phyloP scores from a whole-genome alignment of 2,329 filamentous ascomycete species.

The Ophiostoma australiae region DNA sequence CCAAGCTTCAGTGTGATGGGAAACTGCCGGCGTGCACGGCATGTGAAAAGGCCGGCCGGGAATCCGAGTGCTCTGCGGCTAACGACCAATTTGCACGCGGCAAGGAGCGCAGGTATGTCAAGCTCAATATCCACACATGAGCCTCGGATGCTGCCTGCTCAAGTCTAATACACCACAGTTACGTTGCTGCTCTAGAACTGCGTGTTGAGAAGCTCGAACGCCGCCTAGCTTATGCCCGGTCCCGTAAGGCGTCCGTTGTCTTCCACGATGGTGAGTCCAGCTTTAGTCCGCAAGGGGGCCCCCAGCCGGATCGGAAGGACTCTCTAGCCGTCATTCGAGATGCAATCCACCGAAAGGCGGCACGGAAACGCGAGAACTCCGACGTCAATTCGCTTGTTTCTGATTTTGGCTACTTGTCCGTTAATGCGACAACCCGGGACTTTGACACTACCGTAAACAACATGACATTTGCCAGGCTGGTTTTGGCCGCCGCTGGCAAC shows the following conservation, averaged over 20 bases:
- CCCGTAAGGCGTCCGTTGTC: conserved; percentile 65
- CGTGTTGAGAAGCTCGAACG: conserved; percentile 83
- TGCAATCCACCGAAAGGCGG: conserved; percentile 60
- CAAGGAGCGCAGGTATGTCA: conserved; percentile 74
- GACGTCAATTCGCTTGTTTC: conserved; percentile 90
- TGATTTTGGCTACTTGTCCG: conserved; percentile 88
- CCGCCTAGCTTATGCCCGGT: conserved; percentile 64
- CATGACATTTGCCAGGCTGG: conserved; percentile 87
- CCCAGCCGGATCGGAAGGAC: conserved; percentile 53
- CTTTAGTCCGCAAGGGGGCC: neutral
- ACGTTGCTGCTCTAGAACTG: conserved; percentile 91
- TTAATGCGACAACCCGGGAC: conserved; percentile 90
- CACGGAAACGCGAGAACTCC: conserved; percentile 65
- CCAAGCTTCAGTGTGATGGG: conserved; percentile 67
- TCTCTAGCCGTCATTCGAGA: conserved; percentile 58
- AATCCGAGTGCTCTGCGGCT: conserved; percentile 82
- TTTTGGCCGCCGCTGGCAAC: conserved; percentile 75
- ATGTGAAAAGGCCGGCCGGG: conserved; percentile 84
- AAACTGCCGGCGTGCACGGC: conserved; percentile 93
- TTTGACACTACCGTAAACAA: conserved; percentile 83
- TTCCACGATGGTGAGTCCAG: conserved; percentile 56
- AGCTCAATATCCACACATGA: neutral
- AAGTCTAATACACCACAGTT: conserved; percentile 44
- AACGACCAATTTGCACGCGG: conserved; percentile 94
- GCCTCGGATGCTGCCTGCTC: neutral